phyloP scores from a whole-genome alignment of 2,329 filamentous ascomycete species.

The Clonostachys solani region DNA sequence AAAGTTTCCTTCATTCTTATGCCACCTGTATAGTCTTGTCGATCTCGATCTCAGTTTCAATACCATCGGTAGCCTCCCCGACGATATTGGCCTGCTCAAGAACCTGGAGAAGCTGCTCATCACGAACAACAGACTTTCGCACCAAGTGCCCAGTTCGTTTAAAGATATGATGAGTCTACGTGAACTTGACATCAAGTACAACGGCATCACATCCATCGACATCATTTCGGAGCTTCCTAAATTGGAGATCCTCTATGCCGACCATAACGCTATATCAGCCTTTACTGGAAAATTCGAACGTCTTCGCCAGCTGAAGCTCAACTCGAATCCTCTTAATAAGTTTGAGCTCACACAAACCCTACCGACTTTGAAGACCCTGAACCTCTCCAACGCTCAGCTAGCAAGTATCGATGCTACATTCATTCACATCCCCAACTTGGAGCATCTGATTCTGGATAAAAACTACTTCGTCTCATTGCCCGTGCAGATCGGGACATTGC shows the following conservation, averaged over 20 bases:
- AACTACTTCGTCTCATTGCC: slow-evolving; percentile 95
- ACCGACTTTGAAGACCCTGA: slow-evolving; percentile 79
- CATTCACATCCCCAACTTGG: slow-evolving; percentile 79
- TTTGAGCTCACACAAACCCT: slow-evolving; percentile 79
- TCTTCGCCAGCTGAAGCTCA: slow-evolving; percentile 79
- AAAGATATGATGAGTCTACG: slow-evolving; percentile 71
- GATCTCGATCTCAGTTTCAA: slow-evolving; percentile 98
- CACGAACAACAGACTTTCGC: slow-evolving; percentile 86
- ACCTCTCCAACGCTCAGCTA: slow-evolving; percentile 86
- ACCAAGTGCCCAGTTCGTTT: slow-evolving; percentile 70
- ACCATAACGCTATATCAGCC: slow-evolving; percentile 88
- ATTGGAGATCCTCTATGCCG: slow-evolving; percentile 82
- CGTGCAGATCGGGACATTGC: slow-evolving; percentile 76
- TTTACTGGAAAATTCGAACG: slow-evolving; percentile 87
- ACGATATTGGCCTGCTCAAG: slow-evolving; percentile 70
- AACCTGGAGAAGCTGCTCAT: slow-evolving; percentile 88
- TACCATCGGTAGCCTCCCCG: slow-evolving; percentile 72
- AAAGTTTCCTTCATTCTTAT: slow-evolving; percentile 80
- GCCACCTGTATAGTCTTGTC: slow-evolving; percentile 75
- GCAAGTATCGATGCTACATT: slow-evolving; percentile 88
- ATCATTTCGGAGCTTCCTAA: slow-evolving; percentile 79
- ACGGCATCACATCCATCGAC: slow-evolving; percentile 83
- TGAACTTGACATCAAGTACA: slow-evolving; percentile 94
- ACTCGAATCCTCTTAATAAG: slow-evolving; percentile 92
- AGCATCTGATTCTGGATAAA: slow-evolving; percentile 84